Conservation (phyloP, 441 rosid species). For the Viola pubescens region DNA sequence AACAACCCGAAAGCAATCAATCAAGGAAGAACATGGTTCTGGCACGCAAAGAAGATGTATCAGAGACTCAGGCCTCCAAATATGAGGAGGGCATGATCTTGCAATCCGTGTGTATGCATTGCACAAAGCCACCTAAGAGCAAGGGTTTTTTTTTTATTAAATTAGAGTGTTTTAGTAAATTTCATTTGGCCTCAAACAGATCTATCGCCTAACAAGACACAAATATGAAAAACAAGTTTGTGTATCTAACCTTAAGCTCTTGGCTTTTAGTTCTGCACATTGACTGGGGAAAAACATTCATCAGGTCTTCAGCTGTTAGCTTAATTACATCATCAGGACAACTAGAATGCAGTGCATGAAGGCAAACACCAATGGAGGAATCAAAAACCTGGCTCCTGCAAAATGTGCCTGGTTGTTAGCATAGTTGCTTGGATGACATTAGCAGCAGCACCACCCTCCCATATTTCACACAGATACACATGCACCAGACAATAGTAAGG, state of each 20-base stretch:
- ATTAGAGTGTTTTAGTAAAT: neutral
- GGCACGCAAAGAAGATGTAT: constrained; percentile 49
- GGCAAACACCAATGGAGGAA: constrained; percentile 82
- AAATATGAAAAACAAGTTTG: constrained; percentile 7
- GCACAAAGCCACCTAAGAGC: constrained; percentile 69
- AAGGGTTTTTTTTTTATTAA: no score
- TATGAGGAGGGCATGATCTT: constrained; percentile 63
- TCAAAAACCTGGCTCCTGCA: constrained; percentile 71
- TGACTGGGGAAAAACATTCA: constrained; percentile 51
- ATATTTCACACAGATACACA: no score
- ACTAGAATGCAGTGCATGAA: constrained; percentile 44
- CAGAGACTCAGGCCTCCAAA: constrained; percentile 84
- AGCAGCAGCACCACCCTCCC: no score
- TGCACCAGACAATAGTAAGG: no score
- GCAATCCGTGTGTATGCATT: constrained; percentile 64
- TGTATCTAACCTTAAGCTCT: constrained; percentile 75
- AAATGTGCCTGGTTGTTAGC: constrained; percentile 11
- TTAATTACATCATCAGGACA: constrained; percentile 73
- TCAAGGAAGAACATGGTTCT: constrained; percentile 64
- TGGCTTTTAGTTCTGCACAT: constrained; percentile 73
- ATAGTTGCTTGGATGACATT: no score
- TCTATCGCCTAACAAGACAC: constrained; percentile 6
- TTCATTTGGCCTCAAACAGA: neutral
- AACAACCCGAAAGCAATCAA: constrained; percentile 69
- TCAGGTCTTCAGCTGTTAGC: constrained; percentile 66